These are phyloP conservation scores for Hanseniaspora lindneri DNA, from an alignment of 805 yeast species.

Conservation along the genomic window DNA sequence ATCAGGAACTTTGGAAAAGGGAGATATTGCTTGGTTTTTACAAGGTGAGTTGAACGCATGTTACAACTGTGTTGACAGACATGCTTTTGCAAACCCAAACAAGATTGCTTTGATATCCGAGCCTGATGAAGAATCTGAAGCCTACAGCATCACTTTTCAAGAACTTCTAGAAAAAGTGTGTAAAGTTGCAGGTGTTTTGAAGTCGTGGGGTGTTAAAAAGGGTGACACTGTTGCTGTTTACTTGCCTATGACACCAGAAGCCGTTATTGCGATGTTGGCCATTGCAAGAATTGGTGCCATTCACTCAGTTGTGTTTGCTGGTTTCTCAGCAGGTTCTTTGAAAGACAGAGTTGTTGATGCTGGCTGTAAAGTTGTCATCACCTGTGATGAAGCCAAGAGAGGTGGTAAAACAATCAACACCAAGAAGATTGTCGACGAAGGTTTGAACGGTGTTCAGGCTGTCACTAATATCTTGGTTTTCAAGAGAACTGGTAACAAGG, in stretches of 20 bases:
- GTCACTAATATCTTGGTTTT: conserved; percentile 78
- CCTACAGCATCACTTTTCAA: conserved; percentile 66
- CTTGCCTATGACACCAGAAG: conserved; percentile 96
- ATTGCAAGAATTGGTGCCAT: conserved; percentile 88
- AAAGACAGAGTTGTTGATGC: conserved; percentile 86
- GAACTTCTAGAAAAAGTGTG: conserved; percentile 77
- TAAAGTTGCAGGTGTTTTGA: conserved; percentile 72
- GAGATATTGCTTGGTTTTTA: conserved; percentile 85
- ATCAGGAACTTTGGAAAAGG: conserved; percentile 55
- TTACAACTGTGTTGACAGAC: conserved; percentile 90
- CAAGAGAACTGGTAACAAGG: conserved; percentile 71
- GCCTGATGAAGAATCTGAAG: conserved; percentile 78
- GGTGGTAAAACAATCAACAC: conserved; percentile 90
- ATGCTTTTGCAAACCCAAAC: conserved; percentile 77
- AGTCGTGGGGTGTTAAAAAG: conserved; percentile 73
- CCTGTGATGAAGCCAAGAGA: conserved; percentile 90
- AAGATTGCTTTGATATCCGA: conserved; percentile 80
- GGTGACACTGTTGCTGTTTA: conserved; percentile 97
- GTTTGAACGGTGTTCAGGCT: conserved; percentile 55
- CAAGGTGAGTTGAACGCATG: conserved; percentile 89
- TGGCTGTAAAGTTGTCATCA: conserved; percentile 70
- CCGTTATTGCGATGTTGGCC: conserved; percentile 86
- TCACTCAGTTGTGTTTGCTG: conserved; percentile 94
- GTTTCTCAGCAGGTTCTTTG: conserved; percentile 86
- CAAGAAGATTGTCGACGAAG: conserved; percentile 92